Conservation (phyloP, 495 filamentous ascomycete species). For the Neurospora terricola region DNA sequence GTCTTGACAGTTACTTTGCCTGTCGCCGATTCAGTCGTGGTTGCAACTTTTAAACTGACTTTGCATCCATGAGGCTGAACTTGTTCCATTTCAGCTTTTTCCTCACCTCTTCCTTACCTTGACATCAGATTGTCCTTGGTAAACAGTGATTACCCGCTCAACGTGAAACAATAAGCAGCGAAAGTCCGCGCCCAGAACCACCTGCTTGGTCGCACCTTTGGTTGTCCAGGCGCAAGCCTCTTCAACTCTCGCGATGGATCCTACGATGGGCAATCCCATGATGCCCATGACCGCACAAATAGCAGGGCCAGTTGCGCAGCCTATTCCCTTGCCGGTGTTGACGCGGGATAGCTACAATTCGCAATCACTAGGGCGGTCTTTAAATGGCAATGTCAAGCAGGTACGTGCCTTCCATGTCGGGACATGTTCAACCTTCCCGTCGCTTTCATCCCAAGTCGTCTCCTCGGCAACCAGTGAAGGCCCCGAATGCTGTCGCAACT, state of each 20-base stretch:
- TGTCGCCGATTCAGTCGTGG: not conserved
- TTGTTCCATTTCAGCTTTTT: not conserved
- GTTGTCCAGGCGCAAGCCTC: not conserved
- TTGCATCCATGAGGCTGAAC: not conserved
- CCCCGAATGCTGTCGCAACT: not conserved
- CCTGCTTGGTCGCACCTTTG: not conserved
- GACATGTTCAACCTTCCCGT: constrained; percentile 2
- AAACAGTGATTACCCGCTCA: not conserved
- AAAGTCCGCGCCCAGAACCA: not conserved
- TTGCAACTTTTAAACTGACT: not conserved
- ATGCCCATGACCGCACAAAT: not conserved
- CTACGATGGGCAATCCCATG: not conserved
- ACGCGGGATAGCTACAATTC: constrained; percentile 31
- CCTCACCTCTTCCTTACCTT: not conserved
- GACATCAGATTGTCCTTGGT: not conserved
- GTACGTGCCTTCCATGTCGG: constrained; percentile 20
- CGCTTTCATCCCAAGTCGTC: constrained; percentile 1
- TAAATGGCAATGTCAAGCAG: constrained; percentile 37
- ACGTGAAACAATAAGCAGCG: not conserved
- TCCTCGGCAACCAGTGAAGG: not conserved
- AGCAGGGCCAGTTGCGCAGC: constrained; percentile 5
- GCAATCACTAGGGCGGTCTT: constrained; percentile 31
- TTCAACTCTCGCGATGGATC: not conserved
- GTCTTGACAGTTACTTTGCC: not conserved
- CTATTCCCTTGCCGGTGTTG: not conserved